Evolutionary conservation across 371 early-diverging fungal genomes (phyloP).

Genomic region (Mucor plumbeus): DNA sequence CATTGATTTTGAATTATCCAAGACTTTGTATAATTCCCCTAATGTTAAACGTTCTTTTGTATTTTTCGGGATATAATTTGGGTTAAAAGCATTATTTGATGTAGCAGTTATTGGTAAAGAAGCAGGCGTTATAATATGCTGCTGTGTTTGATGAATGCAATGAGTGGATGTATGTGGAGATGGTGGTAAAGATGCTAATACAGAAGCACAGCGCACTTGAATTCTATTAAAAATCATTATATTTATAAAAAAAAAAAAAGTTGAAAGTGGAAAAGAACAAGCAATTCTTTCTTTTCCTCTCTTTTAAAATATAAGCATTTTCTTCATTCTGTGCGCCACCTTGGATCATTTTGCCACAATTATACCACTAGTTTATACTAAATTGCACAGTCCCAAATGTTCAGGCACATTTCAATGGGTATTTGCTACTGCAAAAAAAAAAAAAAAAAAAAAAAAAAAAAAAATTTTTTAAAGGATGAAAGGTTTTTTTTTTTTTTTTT

Average conservation of each 20-base stretch:
- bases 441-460: conserved; percentile 22
- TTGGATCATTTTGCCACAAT: conserved; percentile 8
- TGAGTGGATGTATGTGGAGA: conserved; percentile 7
- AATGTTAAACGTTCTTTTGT: conserved; percentile 40
- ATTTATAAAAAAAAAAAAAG: neutral
- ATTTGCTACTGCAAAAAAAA: conserved; percentile 1
- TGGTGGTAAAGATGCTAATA: conserved; percentile 18
- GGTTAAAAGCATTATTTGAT: conserved; percentile 53
- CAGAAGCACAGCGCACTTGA: conserved; percentile 24
- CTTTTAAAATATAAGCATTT: neutral
- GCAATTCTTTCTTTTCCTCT: neutral
- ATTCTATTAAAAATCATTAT: conserved; percentile 12
- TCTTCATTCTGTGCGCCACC: neutral
- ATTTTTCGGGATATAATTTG: conserved; percentile 43
- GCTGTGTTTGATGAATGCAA: conserved; percentile 1
- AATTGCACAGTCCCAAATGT: conserved; percentile 6
- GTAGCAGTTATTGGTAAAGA: conserved; percentile 42
- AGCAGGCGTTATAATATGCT: conserved; percentile 42
- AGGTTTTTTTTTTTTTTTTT: conserved; percentile 19
- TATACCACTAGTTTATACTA: neutral
- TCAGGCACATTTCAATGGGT: conserved; percentile 2
- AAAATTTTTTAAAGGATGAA: conserved; percentile 19
- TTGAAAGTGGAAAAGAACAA: neutral
- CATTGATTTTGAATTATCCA: conserved; percentile 35
- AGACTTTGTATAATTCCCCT: conserved; percentile 36